A percentile compares a stretch with the other conserved stretches of the same genome.
Conservation (phyloP, 208 protist genomes). For the Trypanosoma melophagium region DNA sequence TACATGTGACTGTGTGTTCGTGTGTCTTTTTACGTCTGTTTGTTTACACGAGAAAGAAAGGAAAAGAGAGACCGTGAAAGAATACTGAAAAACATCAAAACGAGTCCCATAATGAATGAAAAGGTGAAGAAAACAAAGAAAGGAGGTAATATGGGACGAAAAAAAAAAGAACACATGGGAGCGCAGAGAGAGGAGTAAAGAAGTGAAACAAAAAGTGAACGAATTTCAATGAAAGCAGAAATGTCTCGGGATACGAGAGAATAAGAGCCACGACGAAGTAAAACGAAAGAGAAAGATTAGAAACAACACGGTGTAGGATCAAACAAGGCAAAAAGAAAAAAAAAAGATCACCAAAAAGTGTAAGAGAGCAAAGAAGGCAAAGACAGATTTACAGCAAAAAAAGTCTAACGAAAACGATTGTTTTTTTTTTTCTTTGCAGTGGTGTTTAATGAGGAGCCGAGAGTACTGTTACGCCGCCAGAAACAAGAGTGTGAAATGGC, state of each 20-base stretch:
- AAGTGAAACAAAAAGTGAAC: not conserved
- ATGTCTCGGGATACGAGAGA: too few relatives aligned
- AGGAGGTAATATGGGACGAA: not conserved
- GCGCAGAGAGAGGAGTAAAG: not conserved
- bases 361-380: not conserved
- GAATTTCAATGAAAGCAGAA: too few relatives aligned
- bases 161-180: conserved; percentile 3
- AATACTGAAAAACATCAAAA: not conserved
- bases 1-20: too few relatives aligned
- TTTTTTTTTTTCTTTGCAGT: too few relatives aligned
- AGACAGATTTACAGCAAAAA: conserved; percentile 3
- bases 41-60: conserved; percentile 10
- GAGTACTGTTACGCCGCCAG: not conserved
- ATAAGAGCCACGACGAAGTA: too few relatives aligned
- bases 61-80: conserved; percentile 19
- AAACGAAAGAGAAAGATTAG: too few relatives aligned
- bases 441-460: conserved; percentile 1
- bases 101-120: not conserved
- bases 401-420: conserved; percentile 2
- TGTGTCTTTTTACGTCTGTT: not conserved
- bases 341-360: not conserved
- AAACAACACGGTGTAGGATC: too few relatives aligned
- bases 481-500: conserved; percentile 7
- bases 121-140: not conserved
- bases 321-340: conserved; percentile 2